phyloP scores from a whole-genome alignment of 1,284 basidiomycete genomes.

The Erythrobasidium hasegawianum region DNA sequence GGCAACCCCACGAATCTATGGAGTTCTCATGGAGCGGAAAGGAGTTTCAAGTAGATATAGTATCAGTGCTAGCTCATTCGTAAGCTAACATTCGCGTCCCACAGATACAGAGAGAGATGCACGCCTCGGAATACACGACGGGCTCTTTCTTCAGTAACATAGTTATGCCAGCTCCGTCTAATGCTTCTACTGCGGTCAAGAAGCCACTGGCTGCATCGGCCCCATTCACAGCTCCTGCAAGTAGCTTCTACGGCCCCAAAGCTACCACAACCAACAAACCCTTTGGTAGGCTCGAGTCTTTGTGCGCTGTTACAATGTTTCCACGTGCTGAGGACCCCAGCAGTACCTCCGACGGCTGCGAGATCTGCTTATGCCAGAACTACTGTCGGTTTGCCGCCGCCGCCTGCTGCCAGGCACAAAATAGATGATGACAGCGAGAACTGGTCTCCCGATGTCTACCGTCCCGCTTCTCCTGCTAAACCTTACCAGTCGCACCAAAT shows the following conservation, averaged over 20 bases:
- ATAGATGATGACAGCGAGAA: neutral
- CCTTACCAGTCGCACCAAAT: too few relatives aligned
- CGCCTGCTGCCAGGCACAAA: too few relatives aligned
- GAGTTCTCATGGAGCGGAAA: slow-evolving; percentile 62
- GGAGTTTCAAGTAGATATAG: slow-evolving; percentile 68
- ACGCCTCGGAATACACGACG: slow-evolving; percentile 58
- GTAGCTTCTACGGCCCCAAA: slow-evolving; percentile 15
- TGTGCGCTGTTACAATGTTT: too few relatives aligned
- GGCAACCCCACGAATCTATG: slow-evolving; percentile 45
- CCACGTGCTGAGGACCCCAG: too few relatives aligned
- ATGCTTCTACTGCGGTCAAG: neutral
- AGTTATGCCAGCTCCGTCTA: slow-evolving; percentile 35
- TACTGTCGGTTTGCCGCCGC: too few relatives aligned
- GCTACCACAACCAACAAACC: slow-evolving; percentile 6
- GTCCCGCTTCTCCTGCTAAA: too few relatives aligned
- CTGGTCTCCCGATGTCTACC: neutral
- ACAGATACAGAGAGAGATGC: too few relatives aligned
- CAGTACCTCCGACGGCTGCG: too few relatives aligned
- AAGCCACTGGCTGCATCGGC: neutral
- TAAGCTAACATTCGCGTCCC: too few relatives aligned
- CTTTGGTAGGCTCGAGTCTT: too few relatives aligned
- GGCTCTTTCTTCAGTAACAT: slow-evolving; percentile 60
- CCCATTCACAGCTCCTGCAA: neutral
- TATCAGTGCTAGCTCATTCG: too few relatives aligned
- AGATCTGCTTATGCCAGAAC: too few relatives aligned